Evolutionary conservation across 2,329 filamentous ascomycete species (phyloP).

Genomic region (Talaromyces verruculosus): DNA sequence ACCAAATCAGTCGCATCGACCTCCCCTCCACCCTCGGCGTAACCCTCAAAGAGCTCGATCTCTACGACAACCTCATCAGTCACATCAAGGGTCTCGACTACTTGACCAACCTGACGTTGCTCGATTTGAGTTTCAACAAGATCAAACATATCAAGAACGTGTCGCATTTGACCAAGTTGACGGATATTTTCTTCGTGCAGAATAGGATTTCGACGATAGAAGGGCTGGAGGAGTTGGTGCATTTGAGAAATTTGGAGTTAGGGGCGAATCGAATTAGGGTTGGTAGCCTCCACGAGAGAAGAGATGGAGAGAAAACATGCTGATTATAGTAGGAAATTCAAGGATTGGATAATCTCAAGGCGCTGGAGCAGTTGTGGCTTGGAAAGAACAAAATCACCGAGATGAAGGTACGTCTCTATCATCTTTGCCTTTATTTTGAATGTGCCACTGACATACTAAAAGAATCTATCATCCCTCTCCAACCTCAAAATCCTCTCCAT

Average conservation of each 20-base stretch:
- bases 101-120: constrained; percentile 69
- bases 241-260: constrained; percentile 81
- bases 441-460: not conserved
- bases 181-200: constrained; percentile 86
- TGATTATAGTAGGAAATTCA: constrained; percentile 63
- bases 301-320: not conserved
- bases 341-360: constrained; percentile 74
- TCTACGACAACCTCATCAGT: constrained; percentile 93
- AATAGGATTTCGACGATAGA: constrained; percentile 92
- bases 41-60: constrained; percentile 78
- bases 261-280: constrained; percentile 85
- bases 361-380: constrained; percentile 85
- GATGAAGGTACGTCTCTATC: constrained; percentile 56
- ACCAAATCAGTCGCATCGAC: constrained; percentile 77
- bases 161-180: constrained; percentile 71
- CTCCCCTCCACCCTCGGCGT: constrained; percentile 65
- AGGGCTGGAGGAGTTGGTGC: constrained; percentile 70
- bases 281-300: constrained; percentile 19
- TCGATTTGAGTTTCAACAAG: constrained; percentile 98
- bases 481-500: constrained; percentile 88
- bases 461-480: constrained; percentile 68
- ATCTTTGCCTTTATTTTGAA: not conserved
- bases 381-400: constrained; percentile 95
- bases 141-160: constrained; percentile 97
- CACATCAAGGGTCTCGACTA: constrained; percentile 82